Base-by-base conservation (phyloP, 768 basidiomycete species). In the Xerocomellus chrysenteron region DNA sequence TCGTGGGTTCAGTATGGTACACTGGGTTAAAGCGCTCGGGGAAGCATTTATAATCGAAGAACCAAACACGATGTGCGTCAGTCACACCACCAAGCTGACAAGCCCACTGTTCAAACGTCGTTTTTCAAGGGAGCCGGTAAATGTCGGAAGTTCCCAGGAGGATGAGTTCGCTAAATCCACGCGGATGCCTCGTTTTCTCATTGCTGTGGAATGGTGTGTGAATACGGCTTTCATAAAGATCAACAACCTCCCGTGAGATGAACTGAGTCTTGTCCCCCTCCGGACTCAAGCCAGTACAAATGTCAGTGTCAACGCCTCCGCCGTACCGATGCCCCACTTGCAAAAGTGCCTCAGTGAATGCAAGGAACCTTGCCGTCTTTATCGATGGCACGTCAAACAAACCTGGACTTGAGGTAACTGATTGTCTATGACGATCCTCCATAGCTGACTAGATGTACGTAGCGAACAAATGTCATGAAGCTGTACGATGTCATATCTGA, bases 401-500 rank as follows among this genome's bases (percentile, higher is more conserved):
- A 43, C 47, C 53, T 49, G 59, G 54, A 21, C 19, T 16, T 78
- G 58, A 76, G 70, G 87, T 86, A 24, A 52, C 55, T 37, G 76
- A 71, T 17, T 42, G 4, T 21, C 16, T 7, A 11, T 16, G 4
- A 10, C 5, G 2, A 13, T 17, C 21, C 33, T n/a, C 17, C 10
- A 13, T 4, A 17, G 17, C n/a, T 49, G 16, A 50, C 21, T 3
- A 5, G 5, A 28, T 24, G 1, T 7, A 2, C 5, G 10, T 44
- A 75, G 74, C 65, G 70, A 47, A 70, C 74, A 10, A 72, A 73
- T 42, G 66, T 75, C 45, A 47, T 67, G n/a, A 72, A 73, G 42
- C 58, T 75, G 1, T 68, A 68, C 55, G 56, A 52, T 21, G 59
- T 68, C 47, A 17, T 70, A 28, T 13, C n/a, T 64, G 44, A 36